Evolutionary conservation across 495 filamentous ascomycete genomes (phyloP), one percentile per base, ranked within the genome.

Genomic region (Paragyromitra xinjiangensis): DNA sequence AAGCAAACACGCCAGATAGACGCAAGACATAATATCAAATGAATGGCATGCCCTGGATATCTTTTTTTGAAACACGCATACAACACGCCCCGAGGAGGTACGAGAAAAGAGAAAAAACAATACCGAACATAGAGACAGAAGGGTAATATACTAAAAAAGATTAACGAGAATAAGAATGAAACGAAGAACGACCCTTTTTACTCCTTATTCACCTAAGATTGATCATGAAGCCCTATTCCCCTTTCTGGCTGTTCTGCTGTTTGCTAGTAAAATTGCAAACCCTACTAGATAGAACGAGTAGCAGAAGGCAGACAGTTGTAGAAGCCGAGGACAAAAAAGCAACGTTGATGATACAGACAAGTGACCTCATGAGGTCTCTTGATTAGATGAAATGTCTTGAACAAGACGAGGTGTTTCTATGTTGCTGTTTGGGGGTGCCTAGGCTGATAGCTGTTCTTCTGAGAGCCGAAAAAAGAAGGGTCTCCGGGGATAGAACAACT

Each of bases 111-210:
- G 42, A 71, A 37, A 67, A 64, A 78, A 56, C 37, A 70, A 65
- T 71, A 62, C 61, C 61, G 42, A 79, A 79, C 59, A 63, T 78
- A 78, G 45, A 44, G 74, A 78, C 75, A 66, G 75, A 78, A 78
- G 50, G 63, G 63, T 67, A 77, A 77, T 78, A 67, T 78, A 56
- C 77, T 79, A 79, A 78, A 78, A 78, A 78, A 40, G 67, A 78
- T 79, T 79, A 79, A 79, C 74, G 61, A 45, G 29, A 67, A 78
- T 78, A 73, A 71, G 42, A 66, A 71, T 71, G 75, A 71, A 65
- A 71, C 61, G 45, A 79, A 79, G 65, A 78, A 58, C 66, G 44
- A 71, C 61, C 75, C 48, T 78, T 78, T 29, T 79, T 77, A 79
- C 77, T 78, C 77, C 77, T 70, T 78, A 55, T 72, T 73, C 74